Evolutionary conservation across 495 filamentous ascomycete species (phyloP).

Genomic region (Terfezia claveryi): DNA sequence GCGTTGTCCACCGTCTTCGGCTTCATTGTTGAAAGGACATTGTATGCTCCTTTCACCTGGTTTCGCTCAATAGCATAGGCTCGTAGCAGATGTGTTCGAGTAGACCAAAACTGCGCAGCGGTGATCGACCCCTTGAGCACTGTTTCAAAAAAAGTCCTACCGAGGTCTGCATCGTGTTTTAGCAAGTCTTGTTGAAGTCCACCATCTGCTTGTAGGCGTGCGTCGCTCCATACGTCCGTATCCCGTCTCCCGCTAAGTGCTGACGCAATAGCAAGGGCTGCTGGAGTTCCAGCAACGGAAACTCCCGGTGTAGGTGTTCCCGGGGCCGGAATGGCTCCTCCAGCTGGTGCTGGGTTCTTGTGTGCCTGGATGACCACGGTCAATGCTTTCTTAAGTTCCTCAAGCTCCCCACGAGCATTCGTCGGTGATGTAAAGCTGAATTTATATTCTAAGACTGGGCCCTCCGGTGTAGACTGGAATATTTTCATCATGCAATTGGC

Average conservation of each 20-base stretch:
- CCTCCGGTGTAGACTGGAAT: conserved; percentile 40
- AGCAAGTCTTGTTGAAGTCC: conserved; percentile 71
- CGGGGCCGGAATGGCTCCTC: conserved; percentile 9
- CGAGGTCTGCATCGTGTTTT: conserved; percentile 46
- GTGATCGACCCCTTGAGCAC: conserved; percentile 56
- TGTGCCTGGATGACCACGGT: conserved; percentile 47
- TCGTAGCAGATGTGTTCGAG: conserved; percentile 58
- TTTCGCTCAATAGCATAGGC: conserved; percentile 73
- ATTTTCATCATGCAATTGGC: conserved; percentile 84
- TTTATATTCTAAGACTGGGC: conserved; percentile 24
- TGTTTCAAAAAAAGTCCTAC: conserved; percentile 62
- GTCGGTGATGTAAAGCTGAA: conserved; percentile 57
- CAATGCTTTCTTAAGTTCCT: conserved; percentile 58
- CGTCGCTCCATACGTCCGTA: conserved; percentile 32
- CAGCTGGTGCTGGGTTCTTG: conserved; percentile 31
- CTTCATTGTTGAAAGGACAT: conserved; percentile 79
- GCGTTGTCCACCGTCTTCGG: conserved; percentile 54
- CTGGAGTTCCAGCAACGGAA: conserved; percentile 22
- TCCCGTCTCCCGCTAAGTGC: conserved; percentile 27
- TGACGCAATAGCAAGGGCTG: conserved; percentile 27
- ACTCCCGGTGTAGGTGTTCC: conserved; percentile 23
- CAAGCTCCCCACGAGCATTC: conserved; percentile 65
- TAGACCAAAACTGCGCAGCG: conserved; percentile 81
- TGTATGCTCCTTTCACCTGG: conserved; percentile 71
- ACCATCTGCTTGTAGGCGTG: conserved; percentile 44